A percentile compares a stretch with the other conserved stretches of the same genome.
Evolutionary conservation across 2,329 filamentous ascomycete genomes (phyloP).

Genomic region (Dactylella cylindrospora): DNA sequence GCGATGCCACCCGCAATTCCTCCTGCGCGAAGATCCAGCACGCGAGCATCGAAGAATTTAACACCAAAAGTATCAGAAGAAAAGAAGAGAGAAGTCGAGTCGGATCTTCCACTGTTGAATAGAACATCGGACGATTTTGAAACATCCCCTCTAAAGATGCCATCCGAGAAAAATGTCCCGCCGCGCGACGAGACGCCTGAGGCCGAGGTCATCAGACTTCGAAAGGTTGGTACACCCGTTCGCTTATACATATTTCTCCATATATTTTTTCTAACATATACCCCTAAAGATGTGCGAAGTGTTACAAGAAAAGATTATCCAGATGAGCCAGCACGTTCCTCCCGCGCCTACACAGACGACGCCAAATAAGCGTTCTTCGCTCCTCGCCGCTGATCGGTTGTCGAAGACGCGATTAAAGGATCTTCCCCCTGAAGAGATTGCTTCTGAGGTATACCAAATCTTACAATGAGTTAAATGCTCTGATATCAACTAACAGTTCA

Average conservation of each 20-base stretch:
- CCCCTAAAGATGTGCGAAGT: constrained; percentile 44
- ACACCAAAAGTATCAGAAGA: constrained; percentile 25
- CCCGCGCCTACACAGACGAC: constrained; percentile 8
- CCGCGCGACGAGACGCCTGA: constrained; percentile 25
- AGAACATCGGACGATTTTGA: constrained; percentile 37
- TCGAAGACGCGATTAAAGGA: constrained; percentile 35
- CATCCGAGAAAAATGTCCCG: constrained; percentile 16
- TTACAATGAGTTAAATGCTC: neutral
- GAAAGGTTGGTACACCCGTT: constrained; percentile 20
- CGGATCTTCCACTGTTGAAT: constrained; percentile 30
- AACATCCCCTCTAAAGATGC: constrained; percentile 20
- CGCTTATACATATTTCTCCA: constrained; percentile 4
- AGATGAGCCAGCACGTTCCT: constrained; percentile 41
- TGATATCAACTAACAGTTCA: neutral
- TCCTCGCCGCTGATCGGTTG: constrained; percentile 33
- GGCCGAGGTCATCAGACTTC: constrained; percentile 33
- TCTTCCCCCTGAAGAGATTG: constrained; percentile 29
- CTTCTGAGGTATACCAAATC: constrained; percentile 27
- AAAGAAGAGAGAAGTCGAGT: constrained; percentile 7
- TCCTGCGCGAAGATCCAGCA: constrained; percentile 39
- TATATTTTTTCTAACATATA: neutral
- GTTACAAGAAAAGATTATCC: constrained; percentile 41
- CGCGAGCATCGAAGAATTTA: constrained; percentile 19
- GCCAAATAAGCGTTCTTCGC: constrained; percentile 27
- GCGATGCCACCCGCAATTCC: constrained; percentile 19